Evolutionary conservation across 2,329 filamentous ascomycete species (phyloP).

Genomic region (Talaromyces marneffei): DNA sequence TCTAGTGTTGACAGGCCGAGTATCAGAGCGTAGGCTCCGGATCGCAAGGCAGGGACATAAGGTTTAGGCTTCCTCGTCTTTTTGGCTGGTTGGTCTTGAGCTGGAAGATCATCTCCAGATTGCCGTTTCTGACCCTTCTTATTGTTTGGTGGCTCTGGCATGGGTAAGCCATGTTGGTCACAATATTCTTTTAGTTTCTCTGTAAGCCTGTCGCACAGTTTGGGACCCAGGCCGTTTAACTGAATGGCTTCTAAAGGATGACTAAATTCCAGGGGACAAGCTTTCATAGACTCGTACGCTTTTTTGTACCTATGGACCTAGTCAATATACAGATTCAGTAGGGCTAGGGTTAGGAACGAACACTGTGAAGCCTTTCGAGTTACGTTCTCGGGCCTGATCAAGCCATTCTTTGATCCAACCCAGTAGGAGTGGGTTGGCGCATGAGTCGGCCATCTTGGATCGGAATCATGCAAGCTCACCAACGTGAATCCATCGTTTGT

Average conservation of each 20-base stretch:
- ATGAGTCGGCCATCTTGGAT: slow-evolving; percentile 36
- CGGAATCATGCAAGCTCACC: background rate
- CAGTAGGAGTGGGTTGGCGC: slow-evolving; percentile 65
- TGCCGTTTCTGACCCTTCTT: slow-evolving; percentile 27
- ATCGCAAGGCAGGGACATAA: slow-evolving; percentile 68
- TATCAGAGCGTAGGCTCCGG: slow-evolving; percentile 67
- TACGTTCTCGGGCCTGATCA: slow-evolving; percentile 61
- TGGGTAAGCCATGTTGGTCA: slow-evolving; percentile 59
- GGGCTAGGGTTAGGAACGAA: slow-evolving; percentile 22
- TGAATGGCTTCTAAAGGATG: slow-evolving; percentile 69
- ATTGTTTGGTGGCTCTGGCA: slow-evolving; percentile 55
- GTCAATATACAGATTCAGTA: slow-evolving; percentile 1
- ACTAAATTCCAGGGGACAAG: slow-evolving; percentile 62
- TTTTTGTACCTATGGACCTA: slow-evolving; percentile 56
- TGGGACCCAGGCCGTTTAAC: slow-evolving; percentile 68
- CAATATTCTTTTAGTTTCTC: slow-evolving; percentile 54
- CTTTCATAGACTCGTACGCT: slow-evolving; percentile 70
- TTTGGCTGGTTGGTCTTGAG: slow-evolving; percentile 45
- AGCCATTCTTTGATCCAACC: slow-evolving; percentile 73
- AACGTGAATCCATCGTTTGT: background rate
- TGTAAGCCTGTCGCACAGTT: slow-evolving; percentile 64
- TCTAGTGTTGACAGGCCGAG: slow-evolving; percentile 58
- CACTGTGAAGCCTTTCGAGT: slow-evolving; percentile 60
- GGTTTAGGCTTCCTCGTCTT: slow-evolving; percentile 53
- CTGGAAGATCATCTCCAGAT: slow-evolving; percentile 25